Conservation (phyloP, 768 basidiomycete genomes). For the Lentinula detonsa region DNA sequence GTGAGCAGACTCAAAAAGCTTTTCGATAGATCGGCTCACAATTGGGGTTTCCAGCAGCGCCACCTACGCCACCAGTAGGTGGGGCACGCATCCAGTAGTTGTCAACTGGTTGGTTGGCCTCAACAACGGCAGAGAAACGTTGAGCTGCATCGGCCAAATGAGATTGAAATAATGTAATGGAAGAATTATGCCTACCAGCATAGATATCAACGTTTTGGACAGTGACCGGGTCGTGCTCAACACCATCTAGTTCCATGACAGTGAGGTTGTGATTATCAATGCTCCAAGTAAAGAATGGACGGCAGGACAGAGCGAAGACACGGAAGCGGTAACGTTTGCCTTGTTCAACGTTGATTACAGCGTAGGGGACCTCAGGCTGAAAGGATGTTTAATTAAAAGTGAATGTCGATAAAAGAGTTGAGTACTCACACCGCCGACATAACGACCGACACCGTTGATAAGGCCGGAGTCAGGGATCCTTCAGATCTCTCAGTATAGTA, state of each 20-base stretch:
- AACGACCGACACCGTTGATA: slow-evolving; percentile 22
- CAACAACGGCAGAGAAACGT: slow-evolving; percentile 4
- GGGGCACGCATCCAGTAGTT: slow-evolving; percentile 28
- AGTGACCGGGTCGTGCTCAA: slow-evolving; percentile 19
- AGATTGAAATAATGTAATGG: background rate
- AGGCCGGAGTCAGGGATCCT: slow-evolving; percentile 17
- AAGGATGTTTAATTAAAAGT: background rate
- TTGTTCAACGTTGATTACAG: slow-evolving; percentile 17
- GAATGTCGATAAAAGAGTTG: background rate
- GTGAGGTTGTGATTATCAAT: slow-evolving; percentile 24
- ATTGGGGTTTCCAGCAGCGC: slow-evolving; percentile 19
- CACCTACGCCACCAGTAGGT: slow-evolving; percentile 7
- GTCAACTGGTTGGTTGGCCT: slow-evolving; percentile 20
- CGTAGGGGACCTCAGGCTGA: slow-evolving; percentile 15
- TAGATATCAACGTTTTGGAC: slow-evolving; percentile 14
- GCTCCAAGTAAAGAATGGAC: slow-evolving; percentile 20
- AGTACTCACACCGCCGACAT: slow-evolving; percentile 3
- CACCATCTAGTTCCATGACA: slow-evolving; percentile 19
- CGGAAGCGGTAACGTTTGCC: slow-evolving; percentile 23
- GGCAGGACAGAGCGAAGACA: slow-evolving; percentile 21
- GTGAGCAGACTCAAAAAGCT: background rate
- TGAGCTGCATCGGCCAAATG: background rate
- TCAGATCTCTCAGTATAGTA: background rate
- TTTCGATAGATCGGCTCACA: background rate
- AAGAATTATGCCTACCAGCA: slow-evolving; percentile 7